phyloP scores from a whole-genome alignment of 1,139 yeast genomes.

The Pneumocystis wakefieldiae region DNA sequence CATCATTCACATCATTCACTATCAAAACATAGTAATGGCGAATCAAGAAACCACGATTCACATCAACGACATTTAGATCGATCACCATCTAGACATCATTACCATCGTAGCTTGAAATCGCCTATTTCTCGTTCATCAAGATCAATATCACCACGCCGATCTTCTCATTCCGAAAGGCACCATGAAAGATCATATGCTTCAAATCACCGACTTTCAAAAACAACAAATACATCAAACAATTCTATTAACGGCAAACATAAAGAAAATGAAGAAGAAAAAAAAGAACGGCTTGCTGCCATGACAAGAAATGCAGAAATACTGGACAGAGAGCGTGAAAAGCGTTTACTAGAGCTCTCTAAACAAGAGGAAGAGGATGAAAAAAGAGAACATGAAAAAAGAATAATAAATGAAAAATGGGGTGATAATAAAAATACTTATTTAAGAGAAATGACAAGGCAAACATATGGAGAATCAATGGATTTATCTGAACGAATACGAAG shows the following conservation, averaged over 20 bases:
- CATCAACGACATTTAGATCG: neutral
- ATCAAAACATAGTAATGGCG: neutral
- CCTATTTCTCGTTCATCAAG: neutral
- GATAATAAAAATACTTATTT: neutral
- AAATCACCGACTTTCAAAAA: too few species aligned
- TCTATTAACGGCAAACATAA: neutral
- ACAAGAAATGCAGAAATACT: slow-evolving; percentile 4
- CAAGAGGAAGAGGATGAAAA: neutral
- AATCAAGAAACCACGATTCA: neutral
- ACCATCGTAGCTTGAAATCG: neutral
- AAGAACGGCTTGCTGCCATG: slow-evolving; percentile 7
- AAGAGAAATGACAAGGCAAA: neutral
- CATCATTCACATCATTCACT: neutral
- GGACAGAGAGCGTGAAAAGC: slow-evolving; percentile 2
- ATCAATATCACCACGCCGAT: neutral
- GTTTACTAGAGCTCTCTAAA: neutral
- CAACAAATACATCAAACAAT: neutral
- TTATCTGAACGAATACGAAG: slow-evolving; percentile 9
- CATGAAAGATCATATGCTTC: neutral
- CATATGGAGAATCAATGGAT: neutral
- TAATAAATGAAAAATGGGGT: neutral
- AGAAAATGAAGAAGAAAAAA: slow-evolving; percentile 1
- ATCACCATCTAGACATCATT: neutral
- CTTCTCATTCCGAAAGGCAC: neutral
- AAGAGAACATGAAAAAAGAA: slow-evolving; percentile 3